Conservation (phyloP, 1,284 basidiomycete genomes). For the Xanthoconium separans region DNA sequence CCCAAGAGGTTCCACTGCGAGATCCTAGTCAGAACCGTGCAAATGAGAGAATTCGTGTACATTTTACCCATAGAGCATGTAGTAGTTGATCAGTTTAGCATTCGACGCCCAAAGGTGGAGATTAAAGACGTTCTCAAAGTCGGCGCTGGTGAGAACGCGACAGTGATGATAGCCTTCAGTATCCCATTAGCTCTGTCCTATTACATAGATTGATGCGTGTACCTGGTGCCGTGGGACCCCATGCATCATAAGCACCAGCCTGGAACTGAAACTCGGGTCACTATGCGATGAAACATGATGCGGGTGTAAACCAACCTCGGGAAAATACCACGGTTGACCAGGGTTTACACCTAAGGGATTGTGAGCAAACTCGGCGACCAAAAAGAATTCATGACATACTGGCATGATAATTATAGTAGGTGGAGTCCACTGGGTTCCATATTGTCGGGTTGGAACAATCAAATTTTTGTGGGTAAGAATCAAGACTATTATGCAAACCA, state of each 20-base stretch:
- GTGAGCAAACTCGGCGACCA: conserved; percentile 5
- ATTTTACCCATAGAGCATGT: conserved; percentile 73
- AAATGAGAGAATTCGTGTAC: background rate
- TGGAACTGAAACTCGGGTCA: conserved; percentile 49
- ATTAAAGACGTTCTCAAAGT: conserved; percentile 76
- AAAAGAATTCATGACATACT: conserved; percentile 14
- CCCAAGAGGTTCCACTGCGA: conserved; percentile 75
- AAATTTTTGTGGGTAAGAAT: conserved; percentile 33
- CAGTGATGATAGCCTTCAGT: conserved; percentile 46
- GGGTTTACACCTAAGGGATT: conserved; percentile 25
- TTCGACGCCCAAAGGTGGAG: conserved; percentile 74
- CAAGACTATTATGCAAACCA: conserved; percentile 22
- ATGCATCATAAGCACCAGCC: conserved; percentile 73
- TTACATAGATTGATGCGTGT: background rate
- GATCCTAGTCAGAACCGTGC: background rate
- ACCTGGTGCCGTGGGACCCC: conserved; percentile 68
- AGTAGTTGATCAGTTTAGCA: conserved; percentile 74
- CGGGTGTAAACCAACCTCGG: conserved; percentile 26
- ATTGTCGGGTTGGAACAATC: conserved; percentile 33
- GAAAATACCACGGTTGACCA: conserved; percentile 31
- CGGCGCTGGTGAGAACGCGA: conserved; percentile 58
- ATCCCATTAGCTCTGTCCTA: conserved; percentile 9
- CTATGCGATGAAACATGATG: background rate
- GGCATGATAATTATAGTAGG: conserved; percentile 30
- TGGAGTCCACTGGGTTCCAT: conserved; percentile 30